Percentiles rank a stretch among this genome's conserved stretches.
Conservation (phyloP, 2,329 filamentous ascomycete species). For the Akanthomyces uredinophilus region DNA sequence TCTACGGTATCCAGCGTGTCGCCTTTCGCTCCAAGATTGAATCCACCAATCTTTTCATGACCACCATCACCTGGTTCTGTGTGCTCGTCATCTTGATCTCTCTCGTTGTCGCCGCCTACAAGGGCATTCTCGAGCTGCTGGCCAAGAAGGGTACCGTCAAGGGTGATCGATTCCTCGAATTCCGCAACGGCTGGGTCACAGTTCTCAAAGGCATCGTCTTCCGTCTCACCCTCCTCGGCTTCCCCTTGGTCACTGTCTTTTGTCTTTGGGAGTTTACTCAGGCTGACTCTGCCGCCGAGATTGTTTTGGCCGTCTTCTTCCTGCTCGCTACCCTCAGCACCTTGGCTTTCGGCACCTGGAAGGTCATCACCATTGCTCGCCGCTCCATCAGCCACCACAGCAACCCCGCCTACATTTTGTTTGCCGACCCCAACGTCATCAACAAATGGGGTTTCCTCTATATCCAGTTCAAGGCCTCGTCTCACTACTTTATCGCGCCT, state of each 20-base stretch:
- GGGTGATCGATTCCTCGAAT: constrained; percentile 81
- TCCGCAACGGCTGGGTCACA: constrained; percentile 89
- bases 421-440: constrained; percentile 86
- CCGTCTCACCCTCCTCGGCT: constrained; percentile 83
- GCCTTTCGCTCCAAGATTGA: constrained; percentile 84
- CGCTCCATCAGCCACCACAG: constrained; percentile 88
- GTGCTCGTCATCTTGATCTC: constrained; percentile 74
- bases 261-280: constrained; percentile 91
- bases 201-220: constrained; percentile 92
- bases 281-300: constrained; percentile 76
- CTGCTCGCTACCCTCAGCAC: constrained; percentile 74
- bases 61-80: constrained; percentile 82
- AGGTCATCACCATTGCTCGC: constrained; percentile 84
- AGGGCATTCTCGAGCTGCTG: constrained; percentile 71
- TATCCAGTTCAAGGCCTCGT: constrained; percentile 90
- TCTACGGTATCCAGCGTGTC: constrained; percentile 83
- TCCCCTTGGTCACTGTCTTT: constrained; percentile 83
- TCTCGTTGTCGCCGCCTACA: constrained; percentile 70
- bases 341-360: constrained; percentile 79
- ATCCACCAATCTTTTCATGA: constrained; percentile 88
- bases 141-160: constrained; percentile 74
- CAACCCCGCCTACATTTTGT: constrained; percentile 94
- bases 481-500: constrained; percentile 91
- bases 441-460: constrained; percentile 99
- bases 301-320: constrained; percentile 85